Evolutionary conservation across 2,329 filamentous ascomycete species (phyloP), one percentile per base, ranked within the genome.

Genomic region (Trichoderma sp.): DNA sequence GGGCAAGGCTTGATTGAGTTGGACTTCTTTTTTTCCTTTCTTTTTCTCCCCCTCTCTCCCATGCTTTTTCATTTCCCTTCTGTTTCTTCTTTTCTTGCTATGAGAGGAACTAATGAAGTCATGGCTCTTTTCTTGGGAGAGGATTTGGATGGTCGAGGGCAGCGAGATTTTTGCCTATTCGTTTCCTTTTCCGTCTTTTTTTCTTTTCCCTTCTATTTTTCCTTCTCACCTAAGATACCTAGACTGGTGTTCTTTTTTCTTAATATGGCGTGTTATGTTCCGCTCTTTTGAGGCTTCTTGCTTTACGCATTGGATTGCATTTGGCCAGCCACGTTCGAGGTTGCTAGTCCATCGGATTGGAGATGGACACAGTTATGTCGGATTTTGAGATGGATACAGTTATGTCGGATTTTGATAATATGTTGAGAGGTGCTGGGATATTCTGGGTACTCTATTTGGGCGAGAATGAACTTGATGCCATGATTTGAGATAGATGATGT

Each of bases 1-100:
- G 45, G 55, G 50, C 43, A 67, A 65, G 55, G 55, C 58, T 55
- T 67, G 61, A 66, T 55, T 67, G 61, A 66, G 55, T 50, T 50
- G 58, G 50, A 54, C 10, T 17, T 30, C 15, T 34, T 24, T 44
- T 1, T 28, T 10, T 19, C 30, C 10, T 28, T 30, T 21, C 10
- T n/a, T 48, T 17, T 7, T 34, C 39, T 48, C 14, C 7, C 21
- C 14, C 17, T 51, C 50, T 47, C n/a, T 12, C 41, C 28, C 44
- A 10, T 44, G 2, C 12, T 34, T 34, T 44, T 30, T 48, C 10
- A 3, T 34, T 12, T 34, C 3, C 30, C 30, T 9, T 34, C 28
- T 12, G 3, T 12, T 39, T 39, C 12, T 39, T 14, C 12, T 39
- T 10, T 5, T 5, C 12, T 34, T 39, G 1, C 1, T 39, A 12